Evolutionary conservation across 2,329 filamentous ascomycete genomes (phyloP).

Genomic region (Diatrype stigma): DNA sequence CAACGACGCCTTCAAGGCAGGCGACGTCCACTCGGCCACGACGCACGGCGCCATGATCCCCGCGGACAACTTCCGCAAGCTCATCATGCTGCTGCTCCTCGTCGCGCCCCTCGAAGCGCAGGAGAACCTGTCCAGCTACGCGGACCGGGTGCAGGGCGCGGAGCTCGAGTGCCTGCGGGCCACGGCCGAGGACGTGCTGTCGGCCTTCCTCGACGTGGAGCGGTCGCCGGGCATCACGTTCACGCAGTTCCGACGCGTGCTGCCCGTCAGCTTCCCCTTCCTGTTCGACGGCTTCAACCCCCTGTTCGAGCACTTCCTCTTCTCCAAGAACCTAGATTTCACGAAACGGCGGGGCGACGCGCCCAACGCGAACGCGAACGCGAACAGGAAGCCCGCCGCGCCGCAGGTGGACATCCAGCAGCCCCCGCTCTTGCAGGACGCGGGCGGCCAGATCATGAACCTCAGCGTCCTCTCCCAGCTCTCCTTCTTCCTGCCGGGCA

Average conservation of each 20-base stretch:
- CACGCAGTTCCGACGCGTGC: slow-evolving; percentile 54
- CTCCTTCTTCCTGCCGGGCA: slow-evolving; percentile 67
- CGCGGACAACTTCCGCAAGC: slow-evolving; percentile 65
- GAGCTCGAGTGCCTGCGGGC: slow-evolving; percentile 55
- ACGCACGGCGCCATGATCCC: slow-evolving; percentile 66
- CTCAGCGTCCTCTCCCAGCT: slow-evolving; percentile 63
- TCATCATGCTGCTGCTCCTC: slow-evolving; percentile 67
- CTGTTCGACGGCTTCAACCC: slow-evolving; percentile 65
- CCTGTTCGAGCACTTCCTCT: slow-evolving; percentile 72
- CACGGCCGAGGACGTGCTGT: slow-evolving; percentile 61
- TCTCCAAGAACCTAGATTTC: slow-evolving; percentile 67
- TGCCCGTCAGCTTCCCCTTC: slow-evolving; percentile 59
- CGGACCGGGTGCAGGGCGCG: slow-evolving; percentile 49
- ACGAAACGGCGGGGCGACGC: slow-evolving; percentile 44
- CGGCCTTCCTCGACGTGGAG: slow-evolving; percentile 63
- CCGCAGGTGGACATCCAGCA: slow-evolving; percentile 1
- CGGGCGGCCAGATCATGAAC: slow-evolving; percentile 60
- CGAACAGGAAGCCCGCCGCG: slow-evolving; percentile 6
- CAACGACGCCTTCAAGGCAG: slow-evolving; percentile 54
- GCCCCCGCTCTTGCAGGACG: slow-evolving; percentile 45
- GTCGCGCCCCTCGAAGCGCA: slow-evolving; percentile 61
- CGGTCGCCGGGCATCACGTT: slow-evolving; percentile 60
- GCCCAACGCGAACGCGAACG: too few species aligned
- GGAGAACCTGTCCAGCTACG: slow-evolving; percentile 60
- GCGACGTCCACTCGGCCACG: slow-evolving; percentile 38